These are phyloP conservation scores for Agaricus blazei DNA, from an alignment of 768 basidiomycete species.

Conservation along the genomic window DNA sequence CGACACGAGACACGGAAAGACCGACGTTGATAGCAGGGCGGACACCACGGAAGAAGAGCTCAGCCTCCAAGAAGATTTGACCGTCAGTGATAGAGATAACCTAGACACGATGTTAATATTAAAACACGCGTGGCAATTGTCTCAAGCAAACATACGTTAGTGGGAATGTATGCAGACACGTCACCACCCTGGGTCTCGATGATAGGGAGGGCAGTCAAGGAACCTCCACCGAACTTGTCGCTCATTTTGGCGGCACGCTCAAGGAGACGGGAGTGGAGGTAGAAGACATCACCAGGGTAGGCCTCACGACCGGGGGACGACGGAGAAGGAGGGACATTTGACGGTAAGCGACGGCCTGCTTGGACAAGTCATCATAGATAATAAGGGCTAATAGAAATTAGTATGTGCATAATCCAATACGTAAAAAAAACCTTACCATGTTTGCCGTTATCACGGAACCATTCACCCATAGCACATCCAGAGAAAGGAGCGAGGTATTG, in stretches of 20 bases:
- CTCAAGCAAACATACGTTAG: slow-evolving; percentile 53
- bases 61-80: slow-evolving; percentile 99
- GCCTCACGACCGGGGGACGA: slow-evolving; percentile 99
- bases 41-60: slow-evolving; percentile 99
- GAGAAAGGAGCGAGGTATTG: slow-evolving; percentile 99
- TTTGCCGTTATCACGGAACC: slow-evolving; percentile 99
- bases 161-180: slow-evolving; percentile 99
- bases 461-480: slow-evolving; percentile 99
- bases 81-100: slow-evolving; percentile 99
- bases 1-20: slow-evolving; percentile 99
- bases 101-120: slow-evolving; percentile 30
- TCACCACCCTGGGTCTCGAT: slow-evolving; percentile 99
- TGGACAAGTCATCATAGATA: slow-evolving; percentile 99
- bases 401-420: neutral
- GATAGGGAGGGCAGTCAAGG: slow-evolving; percentile 97
- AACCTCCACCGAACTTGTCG: slow-evolving; percentile 98
- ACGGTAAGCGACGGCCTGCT: slow-evolving; percentile 99
- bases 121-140: neutral
- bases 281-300: slow-evolving; percentile 99
- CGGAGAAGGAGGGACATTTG: slow-evolving; percentile 99
- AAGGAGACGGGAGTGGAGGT: slow-evolving; percentile 99
- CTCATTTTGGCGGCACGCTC: slow-evolving; percentile 99
- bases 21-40: slow-evolving; percentile 99
- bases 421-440: slow-evolving; percentile 59
- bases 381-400: slow-evolving; percentile 65